Percentiles rank a stretch among this genome's conserved stretches.
Evolutionary conservation across 2,329 filamentous ascomycete genomes (phyloP).

Genomic region (Waltergamsia citrina): DNA sequence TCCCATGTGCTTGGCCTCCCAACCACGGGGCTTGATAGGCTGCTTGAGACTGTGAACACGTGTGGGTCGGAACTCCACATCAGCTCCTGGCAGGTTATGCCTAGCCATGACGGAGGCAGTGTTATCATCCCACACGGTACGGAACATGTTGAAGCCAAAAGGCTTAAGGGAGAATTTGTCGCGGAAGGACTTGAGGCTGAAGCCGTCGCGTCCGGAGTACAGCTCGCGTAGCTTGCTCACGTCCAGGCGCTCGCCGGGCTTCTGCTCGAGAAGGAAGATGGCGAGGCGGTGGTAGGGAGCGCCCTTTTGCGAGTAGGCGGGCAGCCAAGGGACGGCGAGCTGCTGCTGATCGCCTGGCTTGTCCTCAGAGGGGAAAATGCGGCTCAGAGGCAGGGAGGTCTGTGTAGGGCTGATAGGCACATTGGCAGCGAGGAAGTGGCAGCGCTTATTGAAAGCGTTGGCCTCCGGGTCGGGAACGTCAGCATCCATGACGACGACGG

Average conservation of each 20-base stretch:
- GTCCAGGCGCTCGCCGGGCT: constrained; percentile 48
- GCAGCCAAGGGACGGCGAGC: constrained; percentile 71
- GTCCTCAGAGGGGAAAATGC: constrained; percentile 45
- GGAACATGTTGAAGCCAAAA: constrained; percentile 81
- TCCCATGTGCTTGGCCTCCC: constrained; percentile 56
- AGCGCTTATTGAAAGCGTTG: constrained; percentile 71
- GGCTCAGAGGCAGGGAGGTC: constrained; percentile 55
- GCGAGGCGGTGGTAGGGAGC: constrained; percentile 83
- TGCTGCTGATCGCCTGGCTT: too few species aligned
- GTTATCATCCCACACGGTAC: constrained; percentile 79
- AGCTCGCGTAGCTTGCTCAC: constrained; percentile 43
- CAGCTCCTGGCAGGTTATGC: constrained; percentile 62
- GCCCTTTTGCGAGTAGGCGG: constrained; percentile 82
- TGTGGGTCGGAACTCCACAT: constrained; percentile 77
- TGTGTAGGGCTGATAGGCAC: constrained; percentile 41
- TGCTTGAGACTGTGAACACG: constrained; percentile 60
- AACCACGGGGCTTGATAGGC: constrained; percentile 50
- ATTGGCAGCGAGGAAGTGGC: constrained; percentile 76
- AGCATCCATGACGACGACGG: constrained; percentile 76
- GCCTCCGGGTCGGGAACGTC: constrained; percentile 75
- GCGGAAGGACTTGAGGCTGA: constrained; percentile 67
- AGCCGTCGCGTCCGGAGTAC: constrained; percentile 50
- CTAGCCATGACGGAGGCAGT: constrained; percentile 83
- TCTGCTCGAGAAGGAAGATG: constrained; percentile 76
- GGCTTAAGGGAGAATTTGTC: constrained; percentile 59